A percentile compares a stretch with the other conserved stretches of the same genome.
phyloP scores from a whole-genome alignment of 495 filamentous ascomycete genomes.

The Talaromyces wortmannii region DNA sequence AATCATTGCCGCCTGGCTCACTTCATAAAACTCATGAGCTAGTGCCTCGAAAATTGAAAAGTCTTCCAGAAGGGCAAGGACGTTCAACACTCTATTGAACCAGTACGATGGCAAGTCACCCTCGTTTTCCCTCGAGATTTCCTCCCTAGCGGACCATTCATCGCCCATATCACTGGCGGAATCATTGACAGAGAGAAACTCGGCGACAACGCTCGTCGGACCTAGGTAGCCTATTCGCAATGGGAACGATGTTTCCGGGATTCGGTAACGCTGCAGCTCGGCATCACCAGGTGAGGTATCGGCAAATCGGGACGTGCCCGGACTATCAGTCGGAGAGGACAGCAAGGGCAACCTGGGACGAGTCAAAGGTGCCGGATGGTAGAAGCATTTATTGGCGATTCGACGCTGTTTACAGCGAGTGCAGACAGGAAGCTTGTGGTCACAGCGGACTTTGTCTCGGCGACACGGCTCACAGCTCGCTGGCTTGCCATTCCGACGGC shows the following conservation, averaged over 20 bases:
- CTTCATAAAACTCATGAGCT: slow-evolving; percentile 17
- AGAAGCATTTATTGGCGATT: slow-evolving; percentile 18
- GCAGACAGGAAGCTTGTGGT: slow-evolving; percentile 28
- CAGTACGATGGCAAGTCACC: slow-evolving; percentile 16
- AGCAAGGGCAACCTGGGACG: not conserved
- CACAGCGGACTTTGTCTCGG: slow-evolving; percentile 38
- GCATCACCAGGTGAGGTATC: not conserved
- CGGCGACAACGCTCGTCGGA: slow-evolving; percentile 23
- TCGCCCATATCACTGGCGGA: slow-evolving; percentile 6
- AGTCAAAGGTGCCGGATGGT: slow-evolving; percentile 35
- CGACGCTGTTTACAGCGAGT: slow-evolving; percentile 20
- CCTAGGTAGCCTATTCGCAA: slow-evolving; percentile 22
- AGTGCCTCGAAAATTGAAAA: slow-evolving; percentile 13
- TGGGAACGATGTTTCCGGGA: not conserved
- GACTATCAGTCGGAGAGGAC: not conserved
- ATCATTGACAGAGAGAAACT: slow-evolving; percentile 13
- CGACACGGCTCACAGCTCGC: slow-evolving; percentile 44
- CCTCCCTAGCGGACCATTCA: not conserved
- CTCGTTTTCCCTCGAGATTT: not conserved
- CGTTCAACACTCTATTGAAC: slow-evolving; percentile 15
- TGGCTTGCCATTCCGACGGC: slow-evolving; percentile 37
- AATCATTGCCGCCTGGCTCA: slow-evolving; percentile 18
- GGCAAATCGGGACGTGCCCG: not conserved
- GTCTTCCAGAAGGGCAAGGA: slow-evolving; percentile 12
- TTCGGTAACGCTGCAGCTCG: not conserved